Percentiles rank a stretch among this genome's conserved stretches.
These are phyloP conservation scores for Crithidia expoeki DNA, from an alignment of 208 protist species.

Conservation along the genomic window DNA sequence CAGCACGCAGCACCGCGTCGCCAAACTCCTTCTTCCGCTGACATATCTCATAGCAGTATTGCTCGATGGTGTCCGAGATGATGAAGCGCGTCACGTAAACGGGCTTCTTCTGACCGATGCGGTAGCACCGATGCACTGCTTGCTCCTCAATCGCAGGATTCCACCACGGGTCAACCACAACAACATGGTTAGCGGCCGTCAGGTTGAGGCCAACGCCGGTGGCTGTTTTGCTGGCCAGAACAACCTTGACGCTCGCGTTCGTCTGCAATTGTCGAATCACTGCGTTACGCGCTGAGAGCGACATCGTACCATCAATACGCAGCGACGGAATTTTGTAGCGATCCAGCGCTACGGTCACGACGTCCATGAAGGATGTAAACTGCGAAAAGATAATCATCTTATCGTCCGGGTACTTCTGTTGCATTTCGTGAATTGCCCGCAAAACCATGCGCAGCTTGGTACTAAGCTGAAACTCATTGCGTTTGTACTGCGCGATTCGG, in stretches of 20 bases:
- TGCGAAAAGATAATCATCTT: slow-evolving; percentile 98
- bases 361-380: slow-evolving; percentile 97
- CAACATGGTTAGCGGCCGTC: slow-evolving; percentile 94
- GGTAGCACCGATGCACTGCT: slow-evolving; percentile 95
- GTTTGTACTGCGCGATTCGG: slow-evolving; percentile 78
- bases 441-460: slow-evolving; percentile 90
- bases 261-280: slow-evolving; percentile 84
- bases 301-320: slow-evolving; percentile 94
- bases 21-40: slow-evolving; percentile 93
- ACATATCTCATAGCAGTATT: slow-evolving; percentile 94
- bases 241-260: slow-evolving; percentile 56
- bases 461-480: slow-evolving; percentile 70
- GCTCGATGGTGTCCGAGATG: slow-evolving; percentile 93
- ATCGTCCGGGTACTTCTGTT: slow-evolving; percentile 62
- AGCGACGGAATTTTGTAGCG: slow-evolving; percentile 68
- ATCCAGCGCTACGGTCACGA: slow-evolving; percentile 90
- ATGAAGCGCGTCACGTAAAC: slow-evolving; percentile 93
- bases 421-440: slow-evolving; percentile 72
- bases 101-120: slow-evolving; percentile 94
- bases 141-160: slow-evolving; percentile 96
- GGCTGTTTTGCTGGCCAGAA: slow-evolving; percentile 95
- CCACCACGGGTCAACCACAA: slow-evolving; percentile 97
- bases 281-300: slow-evolving; percentile 64
- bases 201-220: slow-evolving; percentile 98
- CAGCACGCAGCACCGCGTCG: slow-evolving; percentile 83